phyloP scores from a whole-genome alignment of 805 yeast genomes.

The Nakazawaea wyomingensis region DNA sequence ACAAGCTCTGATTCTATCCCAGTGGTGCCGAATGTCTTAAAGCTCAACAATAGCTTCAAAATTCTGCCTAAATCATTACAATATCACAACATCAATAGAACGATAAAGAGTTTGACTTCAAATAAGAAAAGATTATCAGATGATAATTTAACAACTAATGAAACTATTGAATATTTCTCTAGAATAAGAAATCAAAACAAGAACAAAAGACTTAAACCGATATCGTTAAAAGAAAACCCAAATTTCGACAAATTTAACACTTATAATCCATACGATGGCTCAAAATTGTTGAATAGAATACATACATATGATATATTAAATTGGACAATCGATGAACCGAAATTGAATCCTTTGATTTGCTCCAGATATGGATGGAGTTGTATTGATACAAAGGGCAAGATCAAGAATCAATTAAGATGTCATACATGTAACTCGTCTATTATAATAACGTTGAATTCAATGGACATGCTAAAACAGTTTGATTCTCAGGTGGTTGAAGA shows the following conservation, averaged over 20 bases:
- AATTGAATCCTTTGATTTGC: constrained; percentile 41
- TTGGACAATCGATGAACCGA: constrained; percentile 35
- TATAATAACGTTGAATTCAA: constrained; percentile 21
- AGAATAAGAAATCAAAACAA: constrained; percentile 7
- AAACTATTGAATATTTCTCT: constrained; percentile 11
- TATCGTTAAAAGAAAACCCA: constrained; percentile 5
- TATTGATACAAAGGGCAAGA: constrained; percentile 19
- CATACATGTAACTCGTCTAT: constrained; percentile 27
- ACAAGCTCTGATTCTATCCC: neutral
- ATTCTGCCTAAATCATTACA: neutral
- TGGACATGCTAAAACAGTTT: too few species aligned
- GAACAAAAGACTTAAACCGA: constrained; percentile 2
- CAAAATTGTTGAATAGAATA: constrained; percentile 34
- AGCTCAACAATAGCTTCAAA: neutral
- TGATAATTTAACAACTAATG: constrained; percentile 5
- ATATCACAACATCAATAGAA: constrained; percentile 6
- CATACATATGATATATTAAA: constrained; percentile 38
- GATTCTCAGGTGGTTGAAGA: constrained; percentile 8
- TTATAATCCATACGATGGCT: constrained; percentile 35
- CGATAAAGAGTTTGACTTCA: constrained; percentile 8
- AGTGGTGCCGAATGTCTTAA: neutral
- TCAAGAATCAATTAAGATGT: constrained; percentile 30
- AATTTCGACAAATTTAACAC: constrained; percentile 11
- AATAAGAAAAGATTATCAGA: constrained; percentile 11
- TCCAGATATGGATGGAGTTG: constrained; percentile 52